These are phyloP conservation scores for Starmera amethionina DNA, from an alignment of 805 yeast species.

Conservation along the genomic window DNA sequence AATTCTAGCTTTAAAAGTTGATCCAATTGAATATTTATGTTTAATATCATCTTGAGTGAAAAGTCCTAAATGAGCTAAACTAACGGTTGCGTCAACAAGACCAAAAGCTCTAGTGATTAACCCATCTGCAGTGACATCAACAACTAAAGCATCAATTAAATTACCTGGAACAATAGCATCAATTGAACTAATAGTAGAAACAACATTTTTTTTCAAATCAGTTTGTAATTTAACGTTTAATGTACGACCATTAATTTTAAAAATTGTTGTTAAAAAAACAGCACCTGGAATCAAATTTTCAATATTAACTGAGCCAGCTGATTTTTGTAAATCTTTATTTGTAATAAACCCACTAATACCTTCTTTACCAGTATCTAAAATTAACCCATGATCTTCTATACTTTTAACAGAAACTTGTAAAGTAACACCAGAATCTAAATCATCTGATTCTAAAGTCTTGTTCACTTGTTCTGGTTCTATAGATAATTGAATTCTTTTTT, in stretches of 20 bases:
- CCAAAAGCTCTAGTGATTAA: constrained; percentile 67
- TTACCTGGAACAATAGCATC: constrained; percentile 85
- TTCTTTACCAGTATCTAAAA: constrained; percentile 57
- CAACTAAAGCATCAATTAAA: constrained; percentile 61
- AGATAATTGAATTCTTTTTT: constrained; percentile 59
- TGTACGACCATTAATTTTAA: constrained; percentile 43
- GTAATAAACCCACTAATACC: constrained; percentile 64
- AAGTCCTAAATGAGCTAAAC: constrained; percentile 52
- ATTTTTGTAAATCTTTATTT: constrained; percentile 50
- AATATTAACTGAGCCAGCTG: constrained; percentile 20
- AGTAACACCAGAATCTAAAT: constrained; percentile 48
- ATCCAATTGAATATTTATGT: constrained; percentile 60
- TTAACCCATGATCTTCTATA: constrained; percentile 87
- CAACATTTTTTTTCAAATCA: constrained; percentile 34
- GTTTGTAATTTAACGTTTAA: constrained; percentile 44
- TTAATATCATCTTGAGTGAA: constrained; percentile 37
- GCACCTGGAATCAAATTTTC: constrained; percentile 46
- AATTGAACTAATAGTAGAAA: constrained; percentile 53
- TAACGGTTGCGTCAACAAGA: constrained; percentile 60
- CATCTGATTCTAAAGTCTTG: constrained; percentile 48
- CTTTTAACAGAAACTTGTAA: constrained; percentile 73
- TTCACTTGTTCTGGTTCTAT: constrained; percentile 72
- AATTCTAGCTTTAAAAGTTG: constrained; percentile 60
- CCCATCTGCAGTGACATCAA: constrained; percentile 53
- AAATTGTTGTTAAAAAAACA: constrained; percentile 54